A percentile compares a stretch with the other conserved stretches of the same genome.
phyloP scores from a whole-genome alignment of 169 alveolate species.

The Eimeria brunetti region DNA sequence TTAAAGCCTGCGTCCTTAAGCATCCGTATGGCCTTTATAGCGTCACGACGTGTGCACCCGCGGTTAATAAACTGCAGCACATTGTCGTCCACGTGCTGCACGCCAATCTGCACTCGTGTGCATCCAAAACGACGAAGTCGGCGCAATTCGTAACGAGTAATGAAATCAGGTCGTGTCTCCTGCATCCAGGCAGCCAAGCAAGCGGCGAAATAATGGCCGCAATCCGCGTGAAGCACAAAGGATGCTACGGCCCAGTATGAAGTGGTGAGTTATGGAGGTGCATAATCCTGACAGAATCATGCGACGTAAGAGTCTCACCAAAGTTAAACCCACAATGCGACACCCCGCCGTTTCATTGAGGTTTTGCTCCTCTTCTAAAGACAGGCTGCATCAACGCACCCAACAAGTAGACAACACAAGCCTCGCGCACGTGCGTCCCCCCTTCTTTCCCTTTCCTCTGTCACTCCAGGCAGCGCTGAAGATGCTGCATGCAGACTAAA shows the following conservation, averaged over 20 bases:
- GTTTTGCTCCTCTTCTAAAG: constrained; percentile 86
- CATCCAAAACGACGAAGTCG: constrained; percentile 92
- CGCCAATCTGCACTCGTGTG: constrained; percentile 96
- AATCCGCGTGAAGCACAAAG: neutral
- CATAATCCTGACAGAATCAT: neutral
- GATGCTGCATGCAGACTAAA: neutral
- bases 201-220: no score
- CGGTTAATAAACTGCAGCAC: constrained; percentile 91
- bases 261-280: neutral
- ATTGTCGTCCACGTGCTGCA: constrained; percentile 94
- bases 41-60: constrained; percentile 88
- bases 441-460: neutral
- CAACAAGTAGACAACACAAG: neutral
- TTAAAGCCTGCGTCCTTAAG: constrained; percentile 95
- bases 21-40: constrained; percentile 91
- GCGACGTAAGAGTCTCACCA: constrained; percentile 54
- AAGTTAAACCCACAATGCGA: constrained; percentile 88
- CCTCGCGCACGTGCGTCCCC: neutral
- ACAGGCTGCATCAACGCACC: constrained; percentile 61
- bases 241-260: neutral
- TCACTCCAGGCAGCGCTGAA: no score
- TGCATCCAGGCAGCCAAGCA: neutral
- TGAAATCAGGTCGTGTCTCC: constrained; percentile 97
- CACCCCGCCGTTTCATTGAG: constrained; percentile 85
- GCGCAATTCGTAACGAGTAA: constrained; percentile 90